Conservation (phyloP, 176 grass and related monocot genomes). For the Chrysopogon serrulatus region DNA sequence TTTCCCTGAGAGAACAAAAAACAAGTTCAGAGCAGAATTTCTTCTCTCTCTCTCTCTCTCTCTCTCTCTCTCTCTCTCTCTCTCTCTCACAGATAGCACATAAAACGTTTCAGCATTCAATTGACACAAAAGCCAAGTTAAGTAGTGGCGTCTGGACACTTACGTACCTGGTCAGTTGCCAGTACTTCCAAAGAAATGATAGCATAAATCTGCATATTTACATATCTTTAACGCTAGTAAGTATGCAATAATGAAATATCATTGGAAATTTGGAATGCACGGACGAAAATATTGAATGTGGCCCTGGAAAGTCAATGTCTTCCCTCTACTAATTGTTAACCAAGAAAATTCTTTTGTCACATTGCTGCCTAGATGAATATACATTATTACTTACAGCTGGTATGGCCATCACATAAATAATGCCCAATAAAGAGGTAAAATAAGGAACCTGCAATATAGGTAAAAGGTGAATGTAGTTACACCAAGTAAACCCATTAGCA, state of each 20-base stretch:
- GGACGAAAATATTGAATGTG: not conserved
- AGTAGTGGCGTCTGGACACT: not conserved
- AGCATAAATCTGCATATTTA: constrained; percentile 55
- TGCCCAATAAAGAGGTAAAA: constrained; percentile 65
- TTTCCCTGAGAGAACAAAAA: constrained; percentile 51
- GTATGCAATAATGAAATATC: not conserved
- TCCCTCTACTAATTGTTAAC: constrained; percentile 13
- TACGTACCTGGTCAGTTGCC: constrained; percentile 66
- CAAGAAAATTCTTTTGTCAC: not conserved
- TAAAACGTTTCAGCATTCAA: too few species aligned
- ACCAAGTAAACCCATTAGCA: not conserved
- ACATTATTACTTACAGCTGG: constrained; percentile 59
- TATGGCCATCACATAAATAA: constrained; percentile 73
- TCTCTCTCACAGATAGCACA: too few species aligned
- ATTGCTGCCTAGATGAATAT: constrained; percentile 38
- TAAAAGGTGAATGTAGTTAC: not conserved
- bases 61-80: too few species aligned
- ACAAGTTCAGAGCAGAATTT: constrained; percentile 57
- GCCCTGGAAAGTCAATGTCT: not conserved
- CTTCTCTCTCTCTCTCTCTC: too few species aligned
- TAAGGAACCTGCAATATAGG: constrained; percentile 68
- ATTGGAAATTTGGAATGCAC: not conserved
- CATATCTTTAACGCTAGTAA: not conserved
- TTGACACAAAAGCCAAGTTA: too few species aligned
- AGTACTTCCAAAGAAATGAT: constrained; percentile 55